Percentiles rank a stretch among this genome's conserved stretches.
Conservation (phyloP, 2,329 filamentous ascomycete species). For the Sporothrix globosa region DNA sequence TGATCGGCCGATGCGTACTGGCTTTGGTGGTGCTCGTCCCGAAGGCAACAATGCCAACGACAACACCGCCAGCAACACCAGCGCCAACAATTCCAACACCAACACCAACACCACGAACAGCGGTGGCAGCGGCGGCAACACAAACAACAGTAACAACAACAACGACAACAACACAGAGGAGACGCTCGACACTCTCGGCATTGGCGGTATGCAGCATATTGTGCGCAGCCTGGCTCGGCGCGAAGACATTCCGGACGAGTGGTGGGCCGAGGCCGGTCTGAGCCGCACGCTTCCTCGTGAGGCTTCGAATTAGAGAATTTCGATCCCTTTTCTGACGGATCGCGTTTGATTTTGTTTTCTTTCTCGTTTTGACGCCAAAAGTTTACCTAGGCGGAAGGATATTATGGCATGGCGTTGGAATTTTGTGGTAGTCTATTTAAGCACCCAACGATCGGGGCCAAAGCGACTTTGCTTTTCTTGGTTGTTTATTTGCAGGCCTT, state of each 20-base stretch:
- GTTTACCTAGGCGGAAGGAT: slow-evolving; percentile 6
- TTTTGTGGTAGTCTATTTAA: not conserved
- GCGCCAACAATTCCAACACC: not conserved
- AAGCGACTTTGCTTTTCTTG: not conserved
- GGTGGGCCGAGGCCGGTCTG: slow-evolving; percentile 74
- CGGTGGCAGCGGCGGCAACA: slow-evolving; percentile 13
- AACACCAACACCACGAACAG: slow-evolving; percentile 1
- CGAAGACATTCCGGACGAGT: slow-evolving; percentile 78
- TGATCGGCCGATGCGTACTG: slow-evolving; percentile 38
- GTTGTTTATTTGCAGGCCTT: slow-evolving; percentile 1
- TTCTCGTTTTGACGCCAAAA: not conserved
- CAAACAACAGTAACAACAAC: slow-evolving; percentile 42
- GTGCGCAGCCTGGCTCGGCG: slow-evolving; percentile 69
- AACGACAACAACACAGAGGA: slow-evolving; percentile 38
- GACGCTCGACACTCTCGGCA: slow-evolving; percentile 47
- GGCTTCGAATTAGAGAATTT: slow-evolving; percentile 37
- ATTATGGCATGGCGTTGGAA: slow-evolving; percentile 22
- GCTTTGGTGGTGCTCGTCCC: slow-evolving; percentile 16
- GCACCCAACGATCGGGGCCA: not conserved
- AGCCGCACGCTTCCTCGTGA: slow-evolving; percentile 59
- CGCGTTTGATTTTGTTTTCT: not conserved
- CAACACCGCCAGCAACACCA: not conserved
- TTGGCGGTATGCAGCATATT: slow-evolving; percentile 70
- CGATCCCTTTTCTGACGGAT: not conserved
- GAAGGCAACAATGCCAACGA: not conserved